Base-by-base conservation (phyloP, 306 rosid genomes). In the Abrus pulchellus region DNA sequence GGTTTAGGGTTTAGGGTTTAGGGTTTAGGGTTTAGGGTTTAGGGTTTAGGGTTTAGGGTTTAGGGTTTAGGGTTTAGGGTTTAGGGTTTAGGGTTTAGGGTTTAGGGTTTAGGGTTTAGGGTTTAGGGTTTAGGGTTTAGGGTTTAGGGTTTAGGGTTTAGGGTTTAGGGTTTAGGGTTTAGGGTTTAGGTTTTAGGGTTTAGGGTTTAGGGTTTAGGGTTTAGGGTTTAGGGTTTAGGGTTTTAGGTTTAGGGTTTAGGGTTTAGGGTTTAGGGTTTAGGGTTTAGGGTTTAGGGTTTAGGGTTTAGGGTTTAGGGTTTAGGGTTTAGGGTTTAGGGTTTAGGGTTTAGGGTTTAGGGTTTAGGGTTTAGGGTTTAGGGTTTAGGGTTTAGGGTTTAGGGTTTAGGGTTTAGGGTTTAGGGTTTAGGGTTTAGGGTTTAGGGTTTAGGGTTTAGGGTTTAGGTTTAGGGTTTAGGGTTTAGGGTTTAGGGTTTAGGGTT, bases 1-100 rank as follows among this genome's bases (percentile, higher is more conserved):
- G 57, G 55, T 45, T 68, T 44, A 13, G 56, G 56, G 45, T 27
- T 47, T 33, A 13, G 20, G 56, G 55, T 68, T 68, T 63, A 34
- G 20, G 74, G 74, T 68, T 68, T 68, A 5, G 45, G 45, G 45
- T 41, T 41, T 41, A 1, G 45, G 45, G 45, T 41, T 41, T 41
- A 5, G 9, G 38, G 28, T 27, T 45, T 20, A 5, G 34, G 74
- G 56, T 47, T 68, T 45, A 7, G 34, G 74, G 41, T 28, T 45
- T 45, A 44, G 45, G 57, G 38, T 28, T 68, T 68, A n/a, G 20
- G 70, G 28, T 40, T 38, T 40, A 6, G 43, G 70, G 48, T 40
- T 40, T 13, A 6, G 27, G 70, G 48, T 40, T 40, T 64, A 6
- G 20, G 48, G 48, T 40, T n/a, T 36, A 3, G 7, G 68, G 47